Evolutionary conservation across 2,329 filamentous ascomycete species (phyloP), one percentile per base, ranked within the genome.

Genomic region (Colletotrichum viniferum): DNA sequence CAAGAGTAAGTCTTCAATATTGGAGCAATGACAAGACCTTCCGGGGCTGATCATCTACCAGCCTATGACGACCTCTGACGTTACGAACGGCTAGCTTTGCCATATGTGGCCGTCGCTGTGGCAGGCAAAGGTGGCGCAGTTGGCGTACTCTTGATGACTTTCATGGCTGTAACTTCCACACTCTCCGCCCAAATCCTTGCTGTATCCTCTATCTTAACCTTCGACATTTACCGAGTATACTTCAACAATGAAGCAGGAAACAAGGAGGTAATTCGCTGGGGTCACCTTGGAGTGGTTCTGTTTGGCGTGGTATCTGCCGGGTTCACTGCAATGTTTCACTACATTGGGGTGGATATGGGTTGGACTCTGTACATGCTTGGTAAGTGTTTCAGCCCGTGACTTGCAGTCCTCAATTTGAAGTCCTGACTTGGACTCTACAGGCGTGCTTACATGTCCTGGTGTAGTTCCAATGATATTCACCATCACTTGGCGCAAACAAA

Each of bases 81-180:
- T 95, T 4, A 90, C 89, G 3, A 92, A 92, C 16, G 93, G 93
- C 86, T 95, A 1, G 93, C 94, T 0, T 85, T 95, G 4, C 93
- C 94, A 0, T 92, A 94, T 74, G 93, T 92, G 3, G 92, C 94
- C 1, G 90, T 94, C 30, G 92, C 93, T 3, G 83, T 95, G 32
- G 88, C 94, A 3, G 94, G 94, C 0, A 92, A 92, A 77, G 93
- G 93, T 10, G 94, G 94, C 62, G 93, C 93, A 0, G 91, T 90
- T 2, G 93, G 92, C 0, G 91, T 93, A 1, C 86, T 94, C 1
- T 84, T 95, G 6, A 88, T 95, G 69, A 91, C 93, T 13, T 95
- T 95, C 86, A 95, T 95, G 93, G 94, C 93, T 3, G 92, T 94
- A n/a, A 94, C 93, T 2, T 89, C 87, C 1, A 90, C 88, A 0